Conservation (phyloP, 202 grass and related monocot genomes). For the Schoenoplectus triqueter region DNA sequence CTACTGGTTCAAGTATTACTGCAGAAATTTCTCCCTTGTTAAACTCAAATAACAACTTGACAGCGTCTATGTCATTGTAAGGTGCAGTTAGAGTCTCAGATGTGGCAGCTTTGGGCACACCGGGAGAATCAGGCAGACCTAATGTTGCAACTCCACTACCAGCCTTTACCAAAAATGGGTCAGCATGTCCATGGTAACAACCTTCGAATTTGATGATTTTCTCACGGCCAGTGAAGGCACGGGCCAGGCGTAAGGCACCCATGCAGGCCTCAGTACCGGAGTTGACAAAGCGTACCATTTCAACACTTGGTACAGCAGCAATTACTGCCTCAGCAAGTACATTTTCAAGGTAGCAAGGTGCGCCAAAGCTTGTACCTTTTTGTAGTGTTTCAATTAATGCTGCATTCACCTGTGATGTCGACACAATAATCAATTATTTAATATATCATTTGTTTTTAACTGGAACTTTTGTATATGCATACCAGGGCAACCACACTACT, state of each 20-base stretch:
- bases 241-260: slow-evolving; percentile 94
- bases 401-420: slow-evolving; percentile 67
- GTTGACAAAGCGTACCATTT: slow-evolving; percentile 99
- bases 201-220: slow-evolving; percentile 98
- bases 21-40: slow-evolving; percentile 86
- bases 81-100: slow-evolving; percentile 72
- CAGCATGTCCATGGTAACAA: slow-evolving; percentile 98
- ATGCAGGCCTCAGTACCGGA: slow-evolving; percentile 99
- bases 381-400: slow-evolving; percentile 90
- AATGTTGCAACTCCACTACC: slow-evolving; percentile 98
- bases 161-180: slow-evolving; percentile 95
- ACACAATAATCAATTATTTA: background rate
- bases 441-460: background rate
- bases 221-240: slow-evolving; percentile 79
- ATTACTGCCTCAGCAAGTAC: slow-evolving; percentile 94
- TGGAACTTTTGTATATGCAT: background rate
- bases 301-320: slow-evolving; percentile 81
- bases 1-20: slow-evolving; percentile 89
- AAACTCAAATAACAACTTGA: slow-evolving; percentile 71
- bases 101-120: slow-evolving; percentile 85
- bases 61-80: slow-evolving; percentile 74
- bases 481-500: background rate
- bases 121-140: slow-evolving; percentile 94
- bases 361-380: slow-evolving; percentile 99
- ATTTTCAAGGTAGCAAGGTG: slow-evolving; percentile 89